Evolutionary conservation across 169 alveolate species (phyloP).

Genomic region (Plasmodium vivax): DNA sequence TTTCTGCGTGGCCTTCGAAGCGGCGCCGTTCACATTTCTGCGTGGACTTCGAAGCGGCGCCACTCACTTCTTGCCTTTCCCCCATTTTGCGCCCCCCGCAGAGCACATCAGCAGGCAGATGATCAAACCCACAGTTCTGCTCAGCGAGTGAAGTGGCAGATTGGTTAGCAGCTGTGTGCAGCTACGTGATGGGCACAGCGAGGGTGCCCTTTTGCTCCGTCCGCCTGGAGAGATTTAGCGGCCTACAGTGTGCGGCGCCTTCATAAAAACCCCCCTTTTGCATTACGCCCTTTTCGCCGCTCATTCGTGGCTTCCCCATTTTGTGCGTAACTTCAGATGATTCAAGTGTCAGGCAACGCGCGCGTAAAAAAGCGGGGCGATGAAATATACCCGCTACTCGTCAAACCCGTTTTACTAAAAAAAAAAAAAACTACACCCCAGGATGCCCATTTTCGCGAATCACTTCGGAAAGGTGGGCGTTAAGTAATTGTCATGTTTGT

Average conservation of each 20-base stretch:
- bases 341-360: not conserved
- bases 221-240: not conserved
- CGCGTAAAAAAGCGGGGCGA: not conserved
- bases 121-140: conserved; percentile 46
- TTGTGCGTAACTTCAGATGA: not conserved
- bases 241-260: not conserved
- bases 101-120: conserved; percentile 63
- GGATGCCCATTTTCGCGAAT: not conserved
- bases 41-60: not conserved
- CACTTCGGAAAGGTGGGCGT: conserved; percentile 62
- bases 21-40: not conserved
- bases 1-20: not conserved
- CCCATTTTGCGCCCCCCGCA: not conserved
- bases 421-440: not conserved
- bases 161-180: not conserved
- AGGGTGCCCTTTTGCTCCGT: not conserved
- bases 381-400: not conserved
- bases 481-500: conserved; percentile 27
- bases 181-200: not conserved
- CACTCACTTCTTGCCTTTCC: not conserved
- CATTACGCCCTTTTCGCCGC: not conserved
- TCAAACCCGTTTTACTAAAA: not conserved
- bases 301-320: not conserved
- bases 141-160: conserved; percentile 15
- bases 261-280: not conserved